These are phyloP conservation scores for Emmonsiellopsis sp. DNA, from an alignment of 2,329 filamentous ascomycete species.

Conservation along the genomic window DNA sequence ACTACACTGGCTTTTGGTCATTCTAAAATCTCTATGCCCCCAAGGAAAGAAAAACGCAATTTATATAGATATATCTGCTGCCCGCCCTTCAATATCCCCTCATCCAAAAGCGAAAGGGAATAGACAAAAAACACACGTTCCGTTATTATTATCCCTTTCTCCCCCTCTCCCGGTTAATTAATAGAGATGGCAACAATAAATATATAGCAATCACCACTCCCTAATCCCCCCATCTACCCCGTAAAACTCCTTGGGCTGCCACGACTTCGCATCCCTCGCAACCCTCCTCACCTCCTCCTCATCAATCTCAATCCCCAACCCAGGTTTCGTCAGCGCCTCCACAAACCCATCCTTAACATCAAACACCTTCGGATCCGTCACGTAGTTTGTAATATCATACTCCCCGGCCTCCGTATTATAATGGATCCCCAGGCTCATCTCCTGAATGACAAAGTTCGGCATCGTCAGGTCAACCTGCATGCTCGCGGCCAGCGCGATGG, in stretches of 20 bases:
- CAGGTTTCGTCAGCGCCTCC: conserved; percentile 13
- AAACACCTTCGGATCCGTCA: conserved; percentile 7
- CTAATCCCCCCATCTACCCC: conserved; percentile 55
- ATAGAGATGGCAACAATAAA: too few species aligned
- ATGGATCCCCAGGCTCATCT: conserved; percentile 73
- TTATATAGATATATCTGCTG: too few species aligned
- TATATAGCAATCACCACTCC: conserved; percentile 47
- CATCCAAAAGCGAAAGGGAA: too few species aligned
- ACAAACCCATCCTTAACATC: conserved; percentile 45
- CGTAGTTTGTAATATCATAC: conserved; percentile 57
- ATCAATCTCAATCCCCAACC: conserved; percentile 43
- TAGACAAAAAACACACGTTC: too few species aligned
- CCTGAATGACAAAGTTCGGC: conserved; percentile 63
- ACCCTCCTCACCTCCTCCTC: conserved; percentile 54
- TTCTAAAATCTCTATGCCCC: too few species aligned
- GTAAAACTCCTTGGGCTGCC: conserved; percentile 55
- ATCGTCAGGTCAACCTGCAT: conserved; percentile 56
- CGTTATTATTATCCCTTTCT: too few species aligned
- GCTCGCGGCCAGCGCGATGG: conserved; percentile 62
- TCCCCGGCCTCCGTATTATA: conserved; percentile 58
- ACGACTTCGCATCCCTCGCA: conserved; percentile 44
- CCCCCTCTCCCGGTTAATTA: too few species aligned
- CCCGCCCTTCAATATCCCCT: too few species aligned
- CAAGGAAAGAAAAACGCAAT: too few species aligned
- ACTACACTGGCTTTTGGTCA: too few species aligned